Percentiles rank a stretch among this genome's conserved stretches.
These are phyloP conservation scores for Exophiala dermatitidis DNA, from an alignment of 2,329 filamentous ascomycete species.

Conservation along the genomic window DNA sequence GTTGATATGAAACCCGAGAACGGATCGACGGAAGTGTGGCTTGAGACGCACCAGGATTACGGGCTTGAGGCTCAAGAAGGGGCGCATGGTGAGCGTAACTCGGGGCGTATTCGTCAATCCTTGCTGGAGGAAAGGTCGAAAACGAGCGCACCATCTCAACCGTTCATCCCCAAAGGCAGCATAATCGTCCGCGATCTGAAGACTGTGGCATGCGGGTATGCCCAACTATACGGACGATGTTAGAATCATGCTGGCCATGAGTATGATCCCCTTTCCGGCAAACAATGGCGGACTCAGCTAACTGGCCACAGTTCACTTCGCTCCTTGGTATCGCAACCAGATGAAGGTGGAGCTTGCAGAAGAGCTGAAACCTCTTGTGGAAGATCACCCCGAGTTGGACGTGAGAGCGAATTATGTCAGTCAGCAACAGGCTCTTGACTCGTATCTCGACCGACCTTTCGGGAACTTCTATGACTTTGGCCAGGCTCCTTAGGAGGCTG, in stretches of 20 bases:
- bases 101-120: conserved; percentile 42
- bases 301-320: conserved; percentile 33
- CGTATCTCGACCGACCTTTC: conserved; percentile 51
- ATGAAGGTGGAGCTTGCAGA: conserved; percentile 52
- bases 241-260: conserved; percentile 41
- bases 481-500: conserved; percentile 32
- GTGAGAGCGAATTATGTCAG: conserved; percentile 47
- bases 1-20: conserved; percentile 47
- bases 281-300: background rate
- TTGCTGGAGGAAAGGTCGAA: conserved; percentile 30
- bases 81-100: conserved; percentile 47
- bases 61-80: conserved; percentile 42
- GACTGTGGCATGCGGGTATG: conserved; percentile 47
- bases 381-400: conserved; percentile 40
- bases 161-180: conserved; percentile 39
- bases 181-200: conserved; percentile 42
- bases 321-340: conserved; percentile 44
- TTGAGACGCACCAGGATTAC: conserved; percentile 45
- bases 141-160: conserved; percentile 34
- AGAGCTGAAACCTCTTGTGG: conserved; percentile 43
- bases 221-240: conserved; percentile 40
- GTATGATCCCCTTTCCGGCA: background rate
- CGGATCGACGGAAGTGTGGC: conserved; percentile 54
- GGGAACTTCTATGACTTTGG: conserved; percentile 58
- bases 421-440: conserved; percentile 37